Evolutionary conservation across 306 rosid species (phyloP).

Genomic region (Lathyrus sativus): DNA sequence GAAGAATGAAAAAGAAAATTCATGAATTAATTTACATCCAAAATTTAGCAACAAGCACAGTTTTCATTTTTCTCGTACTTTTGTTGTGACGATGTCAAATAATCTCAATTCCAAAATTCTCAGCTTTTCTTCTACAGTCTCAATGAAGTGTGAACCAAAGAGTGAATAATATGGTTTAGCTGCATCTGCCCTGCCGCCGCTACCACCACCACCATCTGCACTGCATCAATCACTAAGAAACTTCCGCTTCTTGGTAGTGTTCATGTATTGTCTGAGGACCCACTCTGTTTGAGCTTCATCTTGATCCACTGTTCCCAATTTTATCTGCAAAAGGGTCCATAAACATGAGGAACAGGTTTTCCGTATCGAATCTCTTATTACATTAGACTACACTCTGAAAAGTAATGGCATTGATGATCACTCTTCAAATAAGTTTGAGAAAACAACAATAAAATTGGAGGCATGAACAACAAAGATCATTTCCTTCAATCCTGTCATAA

Average conservation of each 20-base stretch:
- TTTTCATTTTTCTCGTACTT: neutral
- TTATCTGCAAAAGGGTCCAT: constrained; percentile 51
- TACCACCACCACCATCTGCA: neutral
- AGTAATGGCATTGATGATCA: neutral
- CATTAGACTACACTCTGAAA: neutral
- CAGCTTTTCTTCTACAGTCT: neutral
- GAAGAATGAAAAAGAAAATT: neutral
- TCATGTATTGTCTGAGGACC: constrained; percentile 83
- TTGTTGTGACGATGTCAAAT: neutral
- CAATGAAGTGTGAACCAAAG: neutral
- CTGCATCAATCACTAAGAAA: constrained; percentile 61
- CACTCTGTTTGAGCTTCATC: constrained; percentile 78
- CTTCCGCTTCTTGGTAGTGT: constrained; percentile 63
- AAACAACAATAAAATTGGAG: neutral
- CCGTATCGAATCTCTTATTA: neutral
- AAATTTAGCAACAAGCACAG: constrained; percentile 1
- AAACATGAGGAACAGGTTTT: constrained; percentile 19
- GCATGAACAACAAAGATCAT: neutral
- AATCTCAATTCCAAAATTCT: constrained; percentile 14
- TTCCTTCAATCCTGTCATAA: constrained; percentile 17
- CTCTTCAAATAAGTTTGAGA: neutral
- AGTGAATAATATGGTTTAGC: neutral
- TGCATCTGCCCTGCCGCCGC: neutral
- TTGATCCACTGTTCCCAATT: constrained; percentile 86
- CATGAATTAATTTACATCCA: neutral